Conservation (phyloP, 805 yeast species). For the Metschnikowia henanensis region DNA sequence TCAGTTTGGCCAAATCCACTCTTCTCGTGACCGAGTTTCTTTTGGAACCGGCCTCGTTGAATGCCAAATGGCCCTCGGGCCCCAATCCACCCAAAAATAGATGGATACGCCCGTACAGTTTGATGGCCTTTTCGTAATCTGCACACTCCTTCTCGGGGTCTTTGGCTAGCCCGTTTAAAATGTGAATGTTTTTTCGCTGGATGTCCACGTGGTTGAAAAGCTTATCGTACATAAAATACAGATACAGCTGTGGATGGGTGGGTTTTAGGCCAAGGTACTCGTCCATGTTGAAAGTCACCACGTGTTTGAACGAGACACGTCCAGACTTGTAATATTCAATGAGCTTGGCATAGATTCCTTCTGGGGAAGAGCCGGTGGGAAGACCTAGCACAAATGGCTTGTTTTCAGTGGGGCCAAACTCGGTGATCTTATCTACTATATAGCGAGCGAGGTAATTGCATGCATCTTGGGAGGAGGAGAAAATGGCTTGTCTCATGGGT, state of each 20-base stretch:
- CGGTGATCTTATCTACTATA: slow-evolving; percentile 44
- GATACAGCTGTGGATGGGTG: slow-evolving; percentile 50
- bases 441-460: slow-evolving; percentile 45
- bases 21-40: slow-evolving; percentile 46
- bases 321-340: slow-evolving; percentile 45
- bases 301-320: slow-evolving; percentile 47
- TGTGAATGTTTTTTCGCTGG: slow-evolving; percentile 50
- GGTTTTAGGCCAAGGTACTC: slow-evolving; percentile 54
- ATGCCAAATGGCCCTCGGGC: slow-evolving; percentile 61
- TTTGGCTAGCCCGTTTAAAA: slow-evolving; percentile 51
- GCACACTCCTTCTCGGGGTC: slow-evolving; percentile 48
- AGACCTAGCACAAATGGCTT: slow-evolving; percentile 56
- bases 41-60: slow-evolving; percentile 55
- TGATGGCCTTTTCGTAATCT: slow-evolving; percentile 49
- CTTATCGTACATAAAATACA: slow-evolving; percentile 56
- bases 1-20: slow-evolving; percentile 47
- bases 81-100: slow-evolving; percentile 61
- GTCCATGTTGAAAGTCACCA: slow-evolving; percentile 63
- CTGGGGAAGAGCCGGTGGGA: slow-evolving; percentile 65
- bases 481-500: slow-evolving; percentile 22
- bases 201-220: slow-evolving; percentile 57
- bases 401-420: slow-evolving; percentile 43
- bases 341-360: slow-evolving; percentile 48
- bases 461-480: slow-evolving; percentile 40
- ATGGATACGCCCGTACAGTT: slow-evolving; percentile 48